Base-by-base conservation (phyloP, 2,329 filamentous ascomycete species). In the Truncatella angustata region DNA sequence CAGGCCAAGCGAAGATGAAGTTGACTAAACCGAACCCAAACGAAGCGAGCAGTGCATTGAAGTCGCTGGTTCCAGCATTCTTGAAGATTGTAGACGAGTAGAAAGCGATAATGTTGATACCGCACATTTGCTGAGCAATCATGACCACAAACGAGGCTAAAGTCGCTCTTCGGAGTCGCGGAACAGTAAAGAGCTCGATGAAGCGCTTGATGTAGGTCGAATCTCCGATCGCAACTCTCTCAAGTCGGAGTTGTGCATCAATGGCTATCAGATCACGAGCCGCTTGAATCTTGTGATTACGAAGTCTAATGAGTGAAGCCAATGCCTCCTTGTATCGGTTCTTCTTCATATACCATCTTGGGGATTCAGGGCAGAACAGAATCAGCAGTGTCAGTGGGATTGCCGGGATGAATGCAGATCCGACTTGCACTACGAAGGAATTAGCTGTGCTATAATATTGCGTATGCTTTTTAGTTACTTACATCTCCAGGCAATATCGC, bases 101-200 rank as follows among this genome's bases (percentile, higher is more conserved):
- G 67, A 91, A 54, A 9, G 40, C 53, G 23, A 54, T 54, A 34
- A 54, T 54, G 49, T 54, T 54, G 45, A 54, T 54, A 47, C 70
- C 81, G 60, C 84, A 87, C 79, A 88, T 85, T 66, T 88, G 85
- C 67, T 88, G 86, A 0, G 84, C 84, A 60, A 88, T 84, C 90
- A 95, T 95, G 58, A 93, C 88, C 1, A 84, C 83, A 57, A 85
- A 88, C 1, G 89, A 87, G 5, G 90, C 90, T 26, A 88, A 76
- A 3, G 85, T 92, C 3, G 91, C 91, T 36, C 86, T 80, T 12
- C 86, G 80, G 10, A 88, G 75, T 43, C 87, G 80, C 1, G 87
- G 85, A 52, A 90, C 79, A 10, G 83, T 87, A 62, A 90, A 87
- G 1, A 87, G 72, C 63, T 90, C 81, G 34, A 78, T 60, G 57